Base-by-base conservation (phyloP, 345 rosid genomes). In the Cardamine occulta region DNA sequence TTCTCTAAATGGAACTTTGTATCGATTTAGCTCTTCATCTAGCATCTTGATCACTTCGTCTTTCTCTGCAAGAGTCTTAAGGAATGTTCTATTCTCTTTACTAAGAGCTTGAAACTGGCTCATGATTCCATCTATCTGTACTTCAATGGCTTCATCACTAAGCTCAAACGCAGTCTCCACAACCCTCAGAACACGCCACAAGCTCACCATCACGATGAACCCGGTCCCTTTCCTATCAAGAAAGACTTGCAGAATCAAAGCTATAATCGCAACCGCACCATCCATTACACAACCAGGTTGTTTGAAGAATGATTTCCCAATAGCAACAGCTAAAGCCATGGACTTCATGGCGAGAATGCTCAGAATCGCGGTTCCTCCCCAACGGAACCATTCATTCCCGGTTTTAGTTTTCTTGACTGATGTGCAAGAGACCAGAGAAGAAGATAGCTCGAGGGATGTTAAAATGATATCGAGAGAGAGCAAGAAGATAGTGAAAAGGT, bases 61-160 rank as follows among this genome's bases (percentile, higher is more conserved):
- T 74, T 84, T 84, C 70, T 79, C 79, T 35, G 77, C 83, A 63
- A 86, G 66, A 21, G 44, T 74, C 66, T 75, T 84, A 64, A 32
- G 14, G 14, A 85, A 68, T 73, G 57, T 66, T 45, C 21, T 39
- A 39, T 91, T 86, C 75, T 88, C 88, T 13, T 63, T 72, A 17
- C 68, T 71, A 48, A 87, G 86, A 3, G 70, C 76, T 74, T 86
- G 88, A 73, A 92, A 86, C 68, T 88, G 86, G 52, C 45, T 42
- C 7, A 85, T 54, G 28, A 89, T 79, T 23, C 61, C 74, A 75
- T 86, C 55, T 45, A 89, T 78, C 73, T 85, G 88, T 11, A 87
- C 83, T 74, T 85, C 88, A 61, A 92, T 92, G 56, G 92, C 89
- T 35, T 87, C 93, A 60, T 90, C 92, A 51, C 92, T 89, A 68